Evolutionary conservation across 345 rosid genomes (phyloP).

Genomic region (Capsella bursapastoris): DNA sequence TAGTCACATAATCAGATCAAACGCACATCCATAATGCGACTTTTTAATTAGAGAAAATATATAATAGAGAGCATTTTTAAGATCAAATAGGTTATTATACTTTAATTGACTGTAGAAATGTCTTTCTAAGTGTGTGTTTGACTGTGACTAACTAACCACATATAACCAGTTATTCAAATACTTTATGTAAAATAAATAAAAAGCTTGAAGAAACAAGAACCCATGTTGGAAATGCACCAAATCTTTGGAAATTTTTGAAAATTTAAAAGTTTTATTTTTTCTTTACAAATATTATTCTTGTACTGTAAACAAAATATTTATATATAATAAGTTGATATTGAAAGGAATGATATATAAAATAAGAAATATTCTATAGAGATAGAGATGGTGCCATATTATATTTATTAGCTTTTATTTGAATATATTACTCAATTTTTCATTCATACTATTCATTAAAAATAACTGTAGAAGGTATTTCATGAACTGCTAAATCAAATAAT

Average conservation of each 20-base stretch:
- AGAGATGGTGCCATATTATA: not conserved
- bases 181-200: not conserved
- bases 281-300: conserved; percentile 7
- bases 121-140: conserved; percentile 43
- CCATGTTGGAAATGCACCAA: conserved; percentile 35
- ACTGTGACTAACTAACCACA: conserved; percentile 30
- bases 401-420: not conserved
- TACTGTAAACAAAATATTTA: not conserved
- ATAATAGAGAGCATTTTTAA: not conserved
- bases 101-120: conserved; percentile 39
- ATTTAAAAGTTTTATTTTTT: not conserved
- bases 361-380: not conserved
- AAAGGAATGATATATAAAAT: not conserved
- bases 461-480: not conserved
- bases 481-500: not conserved
- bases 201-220: not conserved
- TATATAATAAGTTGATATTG: not conserved
- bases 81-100: conserved; percentile 31
- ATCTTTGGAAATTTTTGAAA: conserved; percentile 27
- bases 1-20: not conserved
- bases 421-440: not conserved
- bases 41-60: conserved; percentile 1
- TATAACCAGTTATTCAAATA: conserved; percentile 1
- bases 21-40: conserved; percentile 11
- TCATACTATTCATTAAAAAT: not conserved